A percentile compares a stretch with the other conserved stretches of the same genome.
Conservation (phyloP, 768 basidiomycete species). For the Suillus americanus region DNA sequence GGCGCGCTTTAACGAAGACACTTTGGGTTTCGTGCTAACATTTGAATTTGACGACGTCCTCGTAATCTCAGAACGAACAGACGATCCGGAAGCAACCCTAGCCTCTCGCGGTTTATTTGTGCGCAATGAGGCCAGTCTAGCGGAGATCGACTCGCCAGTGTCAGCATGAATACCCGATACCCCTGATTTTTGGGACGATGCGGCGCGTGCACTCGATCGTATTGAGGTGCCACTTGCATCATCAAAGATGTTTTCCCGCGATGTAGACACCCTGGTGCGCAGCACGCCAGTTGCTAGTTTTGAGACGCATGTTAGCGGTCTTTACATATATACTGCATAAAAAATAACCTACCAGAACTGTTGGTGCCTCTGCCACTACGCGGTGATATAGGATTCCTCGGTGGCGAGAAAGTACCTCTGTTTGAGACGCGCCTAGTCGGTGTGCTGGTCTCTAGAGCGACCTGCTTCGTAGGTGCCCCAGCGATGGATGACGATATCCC, state of each 20-base stretch:
- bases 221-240: neutral
- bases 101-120: neutral
- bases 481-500: slow-evolving; percentile 1
- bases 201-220: neutral
- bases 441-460: neutral
- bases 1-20: neutral
- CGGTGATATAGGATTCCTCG: slow-evolving; percentile 2
- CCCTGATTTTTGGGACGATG: neutral
- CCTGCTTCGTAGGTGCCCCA: neutral
- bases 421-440: neutral
- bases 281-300: neutral
- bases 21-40: neutral
- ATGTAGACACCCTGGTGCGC: neutral
- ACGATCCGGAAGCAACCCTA: neutral
- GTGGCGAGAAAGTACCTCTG: slow-evolving; percentile 9
- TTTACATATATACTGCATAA: neutral
- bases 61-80: slow-evolving; percentile 2
- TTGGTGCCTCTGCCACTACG: neutral
- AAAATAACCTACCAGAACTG: neutral
- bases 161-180: neutral
- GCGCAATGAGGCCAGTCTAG: neutral
- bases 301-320: neutral
- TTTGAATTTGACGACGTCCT: neutral
- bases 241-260: neutral
- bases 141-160: neutral